Conservation (phyloP, 1,139 yeast genomes). For the Suhomyces chickasaworum region DNA sequence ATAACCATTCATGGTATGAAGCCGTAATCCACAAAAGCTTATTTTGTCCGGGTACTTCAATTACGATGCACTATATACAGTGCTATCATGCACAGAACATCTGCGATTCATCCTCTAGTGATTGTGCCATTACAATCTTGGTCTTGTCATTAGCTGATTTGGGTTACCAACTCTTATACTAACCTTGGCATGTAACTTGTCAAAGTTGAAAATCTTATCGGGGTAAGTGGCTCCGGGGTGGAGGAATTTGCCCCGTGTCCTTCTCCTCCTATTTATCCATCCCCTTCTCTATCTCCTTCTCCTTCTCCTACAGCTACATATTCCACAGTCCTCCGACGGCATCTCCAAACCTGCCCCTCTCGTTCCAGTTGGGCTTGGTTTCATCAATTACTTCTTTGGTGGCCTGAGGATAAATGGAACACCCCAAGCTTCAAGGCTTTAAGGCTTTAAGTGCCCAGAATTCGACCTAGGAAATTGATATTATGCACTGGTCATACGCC, state of each 20-base stretch:
- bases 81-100: conserved; percentile 8
- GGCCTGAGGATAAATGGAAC: neutral
- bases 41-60: neutral
- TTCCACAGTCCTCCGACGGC: neutral
- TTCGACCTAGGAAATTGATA: neutral
- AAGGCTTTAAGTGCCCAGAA: neutral
- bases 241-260: neutral
- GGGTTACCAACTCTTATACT: neutral
- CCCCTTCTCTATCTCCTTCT: neutral
- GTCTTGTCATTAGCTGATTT: neutral
- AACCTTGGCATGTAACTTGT: neutral
- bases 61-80: neutral
- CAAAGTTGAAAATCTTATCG: neutral
- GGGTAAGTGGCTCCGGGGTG: neutral
- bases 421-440: neutral
- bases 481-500: neutral
- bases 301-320: neutral
- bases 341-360: neutral
- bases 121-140: neutral
- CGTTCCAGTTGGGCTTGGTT: neutral
- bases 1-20: neutral
- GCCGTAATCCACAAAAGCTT: neutral
- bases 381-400: neutral
- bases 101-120: neutral
- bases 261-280: neutral